phyloP scores from a whole-genome alignment of 768 basidiomycete species.

The Daedaleopsis nitida region DNA sequence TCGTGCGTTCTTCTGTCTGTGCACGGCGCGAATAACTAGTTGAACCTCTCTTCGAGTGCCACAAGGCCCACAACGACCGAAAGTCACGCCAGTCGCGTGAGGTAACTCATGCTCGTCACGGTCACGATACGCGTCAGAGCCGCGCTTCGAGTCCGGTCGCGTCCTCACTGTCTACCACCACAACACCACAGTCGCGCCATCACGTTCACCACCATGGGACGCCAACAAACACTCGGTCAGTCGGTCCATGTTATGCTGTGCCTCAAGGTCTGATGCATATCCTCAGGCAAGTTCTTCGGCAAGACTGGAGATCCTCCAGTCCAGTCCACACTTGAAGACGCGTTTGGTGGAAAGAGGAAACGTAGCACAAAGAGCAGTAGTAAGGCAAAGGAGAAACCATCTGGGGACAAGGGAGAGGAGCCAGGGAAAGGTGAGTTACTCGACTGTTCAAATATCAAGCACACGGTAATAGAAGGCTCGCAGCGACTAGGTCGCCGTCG shows the following conservation, averaged over 20 bases:
- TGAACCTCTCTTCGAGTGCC: neutral
- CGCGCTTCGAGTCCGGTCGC: conserved; percentile 19
- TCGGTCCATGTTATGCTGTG: neutral
- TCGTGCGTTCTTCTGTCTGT: neutral
- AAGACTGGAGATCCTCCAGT: conserved; percentile 77
- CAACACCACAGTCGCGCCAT: conserved; percentile 9
- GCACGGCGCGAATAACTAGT: neutral
- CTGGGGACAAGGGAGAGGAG: conserved; percentile 12
- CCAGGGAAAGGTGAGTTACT: neutral
- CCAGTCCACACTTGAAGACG: conserved; percentile 75
- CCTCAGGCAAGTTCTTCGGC: conserved; percentile 72
- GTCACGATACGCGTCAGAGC: conserved; percentile 30
- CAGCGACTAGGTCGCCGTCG: neutral
- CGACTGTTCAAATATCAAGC: neutral
- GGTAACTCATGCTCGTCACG: conserved; percentile 28
- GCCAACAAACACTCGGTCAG: conserved; percentile 75
- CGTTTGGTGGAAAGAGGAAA: conserved; percentile 62
- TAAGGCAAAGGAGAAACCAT: conserved; percentile 24
- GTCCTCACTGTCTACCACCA: conserved; percentile 13
- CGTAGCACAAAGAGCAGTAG: conserved; percentile 29
- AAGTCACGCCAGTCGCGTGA: conserved; percentile 12
- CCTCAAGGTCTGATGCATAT: neutral
- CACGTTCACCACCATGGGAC: conserved; percentile 48
- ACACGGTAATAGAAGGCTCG: neutral
- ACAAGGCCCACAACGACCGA: neutral